Conservation (phyloP, 2,329 filamentous ascomycete genomes). For the Colletotrichum sp. region DNA sequence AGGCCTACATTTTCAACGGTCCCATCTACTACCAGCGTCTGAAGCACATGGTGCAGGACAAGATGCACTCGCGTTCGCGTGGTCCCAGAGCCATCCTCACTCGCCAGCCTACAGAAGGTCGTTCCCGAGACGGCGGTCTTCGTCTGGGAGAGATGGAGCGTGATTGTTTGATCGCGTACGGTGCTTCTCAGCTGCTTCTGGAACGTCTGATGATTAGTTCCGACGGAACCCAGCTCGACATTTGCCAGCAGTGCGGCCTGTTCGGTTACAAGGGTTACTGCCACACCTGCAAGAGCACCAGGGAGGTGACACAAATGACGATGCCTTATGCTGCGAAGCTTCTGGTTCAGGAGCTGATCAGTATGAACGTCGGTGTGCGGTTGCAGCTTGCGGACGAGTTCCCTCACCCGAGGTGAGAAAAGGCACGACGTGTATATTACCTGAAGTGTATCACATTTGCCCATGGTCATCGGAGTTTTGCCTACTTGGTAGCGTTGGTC, state of each 20-base stretch:
- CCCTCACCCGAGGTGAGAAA: constrained; percentile 59
- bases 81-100: constrained; percentile 93
- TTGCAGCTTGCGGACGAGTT: constrained; percentile 95
- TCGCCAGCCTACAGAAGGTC: constrained; percentile 93
- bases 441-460: neutral
- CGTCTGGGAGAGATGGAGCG: constrained; percentile 98
- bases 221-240: constrained; percentile 88
- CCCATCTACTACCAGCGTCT: constrained; percentile 99
- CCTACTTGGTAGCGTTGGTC: neutral
- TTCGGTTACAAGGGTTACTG: constrained; percentile 97
- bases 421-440: constrained; percentile 1
- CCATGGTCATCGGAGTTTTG: constrained; percentile 10
- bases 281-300: constrained; percentile 86
- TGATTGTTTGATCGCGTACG: constrained; percentile 97
- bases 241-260: constrained; percentile 91
- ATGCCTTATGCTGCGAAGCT: constrained; percentile 98
- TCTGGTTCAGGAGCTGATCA: constrained; percentile 92
- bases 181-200: constrained; percentile 87
- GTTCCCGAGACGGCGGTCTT: constrained; percentile 89
- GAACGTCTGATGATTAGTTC: constrained; percentile 95
- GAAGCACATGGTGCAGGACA: constrained; percentile 99
- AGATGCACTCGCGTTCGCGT: constrained; percentile 95
- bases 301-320: constrained; percentile 87
- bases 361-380: constrained; percentile 97
- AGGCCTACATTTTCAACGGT: constrained; percentile 97